phyloP scores from a whole-genome alignment of 202 grass and related monocot species.

The Panicum virgatum region DNA sequence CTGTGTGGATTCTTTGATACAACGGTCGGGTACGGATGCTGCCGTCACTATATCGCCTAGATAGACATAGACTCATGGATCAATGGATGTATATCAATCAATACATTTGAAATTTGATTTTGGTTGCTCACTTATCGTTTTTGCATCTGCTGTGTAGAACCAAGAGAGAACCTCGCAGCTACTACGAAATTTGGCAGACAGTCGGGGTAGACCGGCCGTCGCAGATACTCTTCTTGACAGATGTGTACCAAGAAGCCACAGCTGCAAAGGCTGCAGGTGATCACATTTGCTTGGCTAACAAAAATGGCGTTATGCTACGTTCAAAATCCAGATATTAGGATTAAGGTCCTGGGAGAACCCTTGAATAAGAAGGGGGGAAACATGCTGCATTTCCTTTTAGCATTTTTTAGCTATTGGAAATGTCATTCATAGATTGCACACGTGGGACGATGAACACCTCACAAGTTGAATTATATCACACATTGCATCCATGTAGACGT shows the following conservation, averaged over 20 bases:
- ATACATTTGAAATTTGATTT: neutral
- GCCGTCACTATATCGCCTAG: too few relatives aligned
- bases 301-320: neutral
- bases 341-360: neutral
- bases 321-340: neutral
- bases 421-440: neutral
- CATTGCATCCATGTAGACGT: slow-evolving; percentile 9
- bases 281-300: neutral
- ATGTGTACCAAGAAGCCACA: slow-evolving; percentile 79
- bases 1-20: slow-evolving; percentile 93
- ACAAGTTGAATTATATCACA: neutral
- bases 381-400: neutral
- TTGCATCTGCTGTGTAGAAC: slow-evolving; percentile 19
- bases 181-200: slow-evolving; percentile 79
- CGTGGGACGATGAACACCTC: neutral
- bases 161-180: slow-evolving; percentile 80
- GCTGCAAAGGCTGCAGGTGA: slow-evolving; percentile 86
- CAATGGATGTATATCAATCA: too few relatives aligned
- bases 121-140: neutral
- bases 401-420: neutral
- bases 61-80: too few relatives aligned
- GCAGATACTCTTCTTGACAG: slow-evolving; percentile 85
- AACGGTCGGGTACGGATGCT: slow-evolving; percentile 53
- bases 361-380: neutral
- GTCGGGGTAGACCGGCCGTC: slow-evolving; percentile 75